These are phyloP conservation scores for Nigrograna mackinnonii DNA, from an alignment of 2,329 filamentous ascomycete genomes.

Conservation along the genomic window DNA sequence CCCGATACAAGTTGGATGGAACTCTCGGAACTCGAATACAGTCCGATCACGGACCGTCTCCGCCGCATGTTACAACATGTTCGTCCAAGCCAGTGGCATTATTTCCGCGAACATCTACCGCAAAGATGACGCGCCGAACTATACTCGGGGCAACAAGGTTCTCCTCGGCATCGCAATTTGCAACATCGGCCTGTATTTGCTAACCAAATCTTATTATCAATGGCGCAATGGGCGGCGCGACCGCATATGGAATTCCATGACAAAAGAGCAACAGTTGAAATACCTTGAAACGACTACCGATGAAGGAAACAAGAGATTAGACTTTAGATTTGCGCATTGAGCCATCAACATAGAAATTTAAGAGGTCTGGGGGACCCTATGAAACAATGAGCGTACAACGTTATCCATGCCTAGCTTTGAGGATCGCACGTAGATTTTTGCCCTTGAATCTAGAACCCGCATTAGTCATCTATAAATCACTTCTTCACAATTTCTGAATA, in stretches of 20 bases:
- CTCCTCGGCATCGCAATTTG: conserved; percentile 57
- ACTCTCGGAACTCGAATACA: conserved; percentile 64
- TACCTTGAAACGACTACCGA: conserved; percentile 40
- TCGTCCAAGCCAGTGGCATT: conserved; percentile 44
- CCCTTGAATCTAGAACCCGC: no score
- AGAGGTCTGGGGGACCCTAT: no score
- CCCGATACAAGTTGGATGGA: conserved; percentile 64
- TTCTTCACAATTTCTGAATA: no score
- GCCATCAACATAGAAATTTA: no score
- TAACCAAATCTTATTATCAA: conserved; percentile 51
- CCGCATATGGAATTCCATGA: conserved; percentile 53
- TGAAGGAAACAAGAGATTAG: conserved; percentile 40
- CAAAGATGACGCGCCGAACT: conserved; percentile 57
- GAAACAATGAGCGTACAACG: no score
- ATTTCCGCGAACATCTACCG: conserved; percentile 52
- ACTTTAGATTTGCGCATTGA: conserved; percentile 37
- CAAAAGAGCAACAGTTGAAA: conserved; percentile 47
- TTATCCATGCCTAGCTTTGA: no score
- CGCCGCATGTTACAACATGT: conserved; percentile 64
- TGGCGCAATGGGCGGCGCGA: conserved; percentile 42
- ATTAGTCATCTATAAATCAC: no score
- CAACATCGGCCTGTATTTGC: conserved; percentile 54
- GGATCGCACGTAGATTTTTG: no score
- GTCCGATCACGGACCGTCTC: conserved; percentile 66
- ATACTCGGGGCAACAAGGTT: conserved; percentile 56